A percentile compares a stretch with the other conserved stretches of the same genome.
phyloP scores from a whole-genome alignment of 768 basidiomycete species.

The Trametes meyenii region DNA sequence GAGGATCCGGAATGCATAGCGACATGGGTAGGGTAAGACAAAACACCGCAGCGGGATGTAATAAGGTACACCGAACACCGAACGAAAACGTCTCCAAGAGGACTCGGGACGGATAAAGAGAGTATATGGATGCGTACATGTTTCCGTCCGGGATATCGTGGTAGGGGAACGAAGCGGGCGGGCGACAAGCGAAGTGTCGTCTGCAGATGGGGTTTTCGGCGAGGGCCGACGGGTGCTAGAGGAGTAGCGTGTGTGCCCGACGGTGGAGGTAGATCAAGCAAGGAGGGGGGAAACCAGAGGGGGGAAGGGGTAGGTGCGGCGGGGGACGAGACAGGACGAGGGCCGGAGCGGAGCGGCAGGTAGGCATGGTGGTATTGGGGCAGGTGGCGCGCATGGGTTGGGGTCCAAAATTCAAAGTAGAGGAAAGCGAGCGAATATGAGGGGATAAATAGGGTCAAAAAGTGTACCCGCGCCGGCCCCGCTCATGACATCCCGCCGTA shows the following conservation, averaged over 20 bases:
- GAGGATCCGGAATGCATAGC: constrained; percentile 2
- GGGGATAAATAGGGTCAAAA: constrained; percentile 5
- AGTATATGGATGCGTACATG: not conserved
- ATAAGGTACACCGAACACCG: constrained; percentile 13
- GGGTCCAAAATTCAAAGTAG: too few species aligned
- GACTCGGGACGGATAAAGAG: not conserved
- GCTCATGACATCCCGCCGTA: not conserved
- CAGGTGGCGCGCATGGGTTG: not conserved
- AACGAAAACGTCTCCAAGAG: not conserved
- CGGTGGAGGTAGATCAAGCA: too few species aligned
- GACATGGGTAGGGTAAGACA: constrained; percentile 10
- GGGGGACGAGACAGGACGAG: too few species aligned
- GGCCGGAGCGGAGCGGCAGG: too few species aligned
- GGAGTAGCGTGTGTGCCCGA: too few species aligned
- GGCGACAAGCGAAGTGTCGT: too few species aligned
- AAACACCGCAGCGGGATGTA: constrained; percentile 10
- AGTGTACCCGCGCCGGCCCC: not conserved
- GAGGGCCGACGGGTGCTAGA: too few species aligned
- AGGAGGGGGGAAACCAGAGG: too few species aligned
- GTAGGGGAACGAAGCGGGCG: too few species aligned
- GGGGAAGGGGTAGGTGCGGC: too few species aligned
- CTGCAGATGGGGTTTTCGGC: too few species aligned
- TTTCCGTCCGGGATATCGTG: not conserved
- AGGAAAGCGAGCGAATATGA: not conserved
- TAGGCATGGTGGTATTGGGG: too few species aligned